Base-by-base conservation (phyloP, 2,329 filamentous ascomycete species). In the Colletotrichum costaricense region DNA sequence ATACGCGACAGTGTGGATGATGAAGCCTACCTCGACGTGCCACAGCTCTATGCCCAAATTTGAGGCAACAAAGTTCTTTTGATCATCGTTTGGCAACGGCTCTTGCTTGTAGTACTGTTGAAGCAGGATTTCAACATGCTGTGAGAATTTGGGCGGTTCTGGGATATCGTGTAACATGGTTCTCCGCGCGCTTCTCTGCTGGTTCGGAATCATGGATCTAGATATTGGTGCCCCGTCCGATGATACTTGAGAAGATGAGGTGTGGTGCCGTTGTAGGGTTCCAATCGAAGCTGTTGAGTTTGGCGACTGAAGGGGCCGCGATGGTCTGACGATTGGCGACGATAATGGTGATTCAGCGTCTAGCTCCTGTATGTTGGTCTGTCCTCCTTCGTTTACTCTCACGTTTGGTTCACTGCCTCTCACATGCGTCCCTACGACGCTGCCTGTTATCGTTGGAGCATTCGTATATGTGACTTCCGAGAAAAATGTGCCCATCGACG, bases 11-110 rank as follows among this genome's bases (percentile, higher is more conserved):
- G 11, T 30, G 24, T 33, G 22, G 5, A 11, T 19, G 14, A 19
- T 19, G 1, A 8, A 12, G 79, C 82, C 79, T 67, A 88, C 84
- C 69, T 88, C 84, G 33, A 90, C 83, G 74, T 89, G 86, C 60
- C 82, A 80, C 3, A 84, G 83, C 68, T 89, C 87, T 28, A 89
- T 85, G 16, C 87, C 86, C 2, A 90, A 79, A 54, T 87, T 90
- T 0, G 88, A 90, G 11, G 88, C 88, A 55, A 89, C 81, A 77
- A 89, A 87, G 54, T 88, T 87, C 46, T 85, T 86, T 54, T 88
- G 84, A 1, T 84, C 86, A 59, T 88, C 82, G 55, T 83, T 88
- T 2, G 88, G 88, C 1, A 84, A 78, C 2, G 86, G 82, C 33
- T 88, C 83, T 7, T 81, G 80, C 30, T 85, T 82, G 74, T 88